Evolutionary conservation across 371 early-diverging fungal genomes (phyloP), one percentile per base, ranked within the genome.

Genomic region (Mucor lusitanicus): DNA sequence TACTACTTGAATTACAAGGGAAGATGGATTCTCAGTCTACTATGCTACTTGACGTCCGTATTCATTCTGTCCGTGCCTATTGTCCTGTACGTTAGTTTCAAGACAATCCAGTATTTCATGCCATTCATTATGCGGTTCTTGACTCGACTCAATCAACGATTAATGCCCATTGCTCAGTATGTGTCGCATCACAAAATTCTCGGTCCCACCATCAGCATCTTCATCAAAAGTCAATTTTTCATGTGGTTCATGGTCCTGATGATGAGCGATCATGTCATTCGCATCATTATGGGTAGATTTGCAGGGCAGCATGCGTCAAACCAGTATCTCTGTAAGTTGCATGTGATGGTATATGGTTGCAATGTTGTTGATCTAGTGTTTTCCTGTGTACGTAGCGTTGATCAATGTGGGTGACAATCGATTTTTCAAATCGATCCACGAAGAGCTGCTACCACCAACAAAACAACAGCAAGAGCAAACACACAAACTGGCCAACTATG

Each of bases 161-260:
- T 80, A 17, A 15, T 56, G 23, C 82, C 82, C 27, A 63, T 80
- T 44, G 69, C 73, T n/a, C 57, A 40, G 0, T 66, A 53, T 11
- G 56, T 82, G 1, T 65, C 82, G 3, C 32, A 69, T 6, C 76
- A 63, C 32, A 61, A 46, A 15, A 37, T 80, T 11, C 56, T 82
- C 21, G 80, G 82, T 1, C 78, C 82, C 12, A 17, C 66, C 12
- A 53, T 80, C 19, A 69, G 65, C n/a, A 37, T 70, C 9, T 54
- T 74, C 11, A 68, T 82, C 23, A 75, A 77, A 17, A 59, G 53
- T n/a, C 68, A 64, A 17, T 82, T 82, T 46, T 82, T 82, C 44
- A 44, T 78, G 15, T 74, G 75, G 50, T 82, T 82, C 55, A 65
- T 76, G 63, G 30, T 68, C 0, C 27, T 82, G 17, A 44, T 82